Base-by-base conservation (phyloP, 495 filamentous ascomycete species). In the Elasticomyces elasticus region DNA sequence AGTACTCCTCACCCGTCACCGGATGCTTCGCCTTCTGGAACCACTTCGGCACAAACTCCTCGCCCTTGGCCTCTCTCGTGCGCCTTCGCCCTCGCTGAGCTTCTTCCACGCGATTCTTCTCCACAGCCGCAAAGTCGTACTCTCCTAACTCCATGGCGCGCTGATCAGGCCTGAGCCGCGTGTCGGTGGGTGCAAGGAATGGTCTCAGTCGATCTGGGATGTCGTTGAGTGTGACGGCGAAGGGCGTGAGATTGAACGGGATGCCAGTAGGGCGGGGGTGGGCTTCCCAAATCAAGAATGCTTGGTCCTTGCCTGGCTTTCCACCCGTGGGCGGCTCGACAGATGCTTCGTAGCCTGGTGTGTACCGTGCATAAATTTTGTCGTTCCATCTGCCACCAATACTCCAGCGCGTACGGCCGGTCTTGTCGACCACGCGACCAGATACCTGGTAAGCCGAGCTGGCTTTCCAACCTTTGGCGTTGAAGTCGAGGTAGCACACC, bases 131-230 rank as follows among this genome's bases (percentile, higher is more conserved):
- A 43, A 94, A 71, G 61, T 95, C 89, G 62, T 98, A 98, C 66
- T 89, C 81, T 9, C 94, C 92, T 50, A 95, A 89, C 67, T 98
- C 92, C 92, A 98, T 98, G 0, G 92, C 92, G n/a, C 94, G 78
- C 71, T 98, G 92, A 66, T 98, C 92, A 0, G 92, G 94, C 17
- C 92, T 76, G 33, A 94, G 72, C 13, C 92, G 76, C 7, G 91
- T 92, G 66, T 98, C 92, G 0, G 92, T 98, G 5, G 94, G 94
- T 31, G 91, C 85, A 9, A 98, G 71, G 68, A 82, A 77, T 5
- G 81, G 76, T 31, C 70, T 73, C 42, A 98, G 76, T 9, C 75
- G 74, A 9, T 91, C 85, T 22, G 89, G 85, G 22, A 95, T 67
- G 48, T 87, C 85, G 67, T 97, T 96, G 49, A 98, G 83, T 0